Conservation (phyloP, 306 rosid species). For the Crataegus laevigata region DNA sequence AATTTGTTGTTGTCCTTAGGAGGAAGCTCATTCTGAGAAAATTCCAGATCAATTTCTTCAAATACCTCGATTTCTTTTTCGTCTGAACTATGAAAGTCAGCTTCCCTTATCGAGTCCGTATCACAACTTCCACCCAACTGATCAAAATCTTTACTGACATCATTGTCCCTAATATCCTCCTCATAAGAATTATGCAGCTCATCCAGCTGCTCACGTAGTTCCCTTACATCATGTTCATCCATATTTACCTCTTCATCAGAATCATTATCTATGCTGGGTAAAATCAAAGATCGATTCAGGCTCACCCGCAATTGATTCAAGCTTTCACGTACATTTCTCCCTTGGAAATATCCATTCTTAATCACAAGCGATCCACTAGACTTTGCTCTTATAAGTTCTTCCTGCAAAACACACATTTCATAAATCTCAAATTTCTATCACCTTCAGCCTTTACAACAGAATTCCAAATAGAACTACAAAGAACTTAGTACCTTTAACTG, state of each 20-base stretch:
- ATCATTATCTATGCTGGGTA: conserved; percentile 50
- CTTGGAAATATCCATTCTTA: conserved; percentile 53
- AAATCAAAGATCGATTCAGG: conserved; percentile 75
- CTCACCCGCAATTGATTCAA: conserved; percentile 74
- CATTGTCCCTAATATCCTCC: conserved; percentile 27
- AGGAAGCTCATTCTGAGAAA: conserved; percentile 26
- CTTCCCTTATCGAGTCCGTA: conserved; percentile 36
- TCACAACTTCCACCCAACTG: conserved; percentile 49
- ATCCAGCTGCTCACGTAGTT: conserved; percentile 58
- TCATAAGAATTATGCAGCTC: conserved; percentile 53
- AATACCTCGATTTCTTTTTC: conserved; percentile 47
- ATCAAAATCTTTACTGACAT: conserved; percentile 35
- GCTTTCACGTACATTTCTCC: conserved; percentile 71
- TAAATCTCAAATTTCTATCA: conserved; percentile 5
- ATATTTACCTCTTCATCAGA: conserved; percentile 52
- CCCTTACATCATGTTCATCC: conserved; percentile 61
- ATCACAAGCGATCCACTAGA: conserved; percentile 41
- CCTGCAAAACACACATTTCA: conserved; percentile 38
- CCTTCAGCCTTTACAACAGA: conserved; percentile 9
- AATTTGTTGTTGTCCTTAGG: conserved; percentile 28
- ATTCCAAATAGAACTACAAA: not conserved
- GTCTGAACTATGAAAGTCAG: conserved; percentile 29
- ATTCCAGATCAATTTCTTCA: conserved; percentile 37
- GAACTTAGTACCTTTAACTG: conserved; percentile 57
- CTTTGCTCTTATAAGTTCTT: conserved; percentile 81